Percentiles rank a stretch among this genome's conserved stretches.
These are phyloP conservation scores for Neurospora sp. DNA, from an alignment of 495 filamentous ascomycete species.

Conservation along the genomic window DNA sequence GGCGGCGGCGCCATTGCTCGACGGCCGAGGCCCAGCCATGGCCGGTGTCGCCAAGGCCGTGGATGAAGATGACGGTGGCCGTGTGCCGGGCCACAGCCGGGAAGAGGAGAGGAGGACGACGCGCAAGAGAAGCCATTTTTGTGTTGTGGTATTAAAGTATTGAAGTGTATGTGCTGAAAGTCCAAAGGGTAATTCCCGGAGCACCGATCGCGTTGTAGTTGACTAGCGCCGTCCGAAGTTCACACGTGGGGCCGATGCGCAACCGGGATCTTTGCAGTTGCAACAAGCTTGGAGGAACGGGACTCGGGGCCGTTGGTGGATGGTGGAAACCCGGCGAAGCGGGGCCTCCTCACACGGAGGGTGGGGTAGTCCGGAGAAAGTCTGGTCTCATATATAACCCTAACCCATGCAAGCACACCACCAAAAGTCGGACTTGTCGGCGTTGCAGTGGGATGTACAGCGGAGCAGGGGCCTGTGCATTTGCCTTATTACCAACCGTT, in stretches of 20 bases:
- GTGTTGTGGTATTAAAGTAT: not conserved
- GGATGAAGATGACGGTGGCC: slow-evolving; percentile 87
- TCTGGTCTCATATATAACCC: not conserved
- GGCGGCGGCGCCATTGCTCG: slow-evolving; percentile 78
- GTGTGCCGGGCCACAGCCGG: slow-evolving; percentile 86
- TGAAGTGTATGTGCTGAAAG: not conserved
- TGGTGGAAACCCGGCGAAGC: not conserved
- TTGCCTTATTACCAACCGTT: not conserved
- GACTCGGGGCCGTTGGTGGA: not conserved
- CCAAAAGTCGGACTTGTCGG: not conserved
- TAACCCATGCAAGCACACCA: not conserved
- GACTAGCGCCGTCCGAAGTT: not conserved
- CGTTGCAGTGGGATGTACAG: not conserved
- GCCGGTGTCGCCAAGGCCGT: slow-evolving; percentile 68
- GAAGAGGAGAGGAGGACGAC: slow-evolving; percentile 50
- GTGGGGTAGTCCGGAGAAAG: not conserved
- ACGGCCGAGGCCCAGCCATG: slow-evolving; percentile 70
- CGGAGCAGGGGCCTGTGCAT: not conserved
- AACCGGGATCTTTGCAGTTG: not conserved
- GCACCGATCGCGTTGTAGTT: not conserved
- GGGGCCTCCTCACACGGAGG: not conserved
- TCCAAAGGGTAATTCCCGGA: not conserved
- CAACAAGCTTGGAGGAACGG: not conserved
- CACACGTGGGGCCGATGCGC: not conserved
- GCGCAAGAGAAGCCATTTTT: slow-evolving; percentile 22